Evolutionary conservation across 805 yeast species (phyloP).

Genomic region (Suhomyces tanzawaensis): DNA sequence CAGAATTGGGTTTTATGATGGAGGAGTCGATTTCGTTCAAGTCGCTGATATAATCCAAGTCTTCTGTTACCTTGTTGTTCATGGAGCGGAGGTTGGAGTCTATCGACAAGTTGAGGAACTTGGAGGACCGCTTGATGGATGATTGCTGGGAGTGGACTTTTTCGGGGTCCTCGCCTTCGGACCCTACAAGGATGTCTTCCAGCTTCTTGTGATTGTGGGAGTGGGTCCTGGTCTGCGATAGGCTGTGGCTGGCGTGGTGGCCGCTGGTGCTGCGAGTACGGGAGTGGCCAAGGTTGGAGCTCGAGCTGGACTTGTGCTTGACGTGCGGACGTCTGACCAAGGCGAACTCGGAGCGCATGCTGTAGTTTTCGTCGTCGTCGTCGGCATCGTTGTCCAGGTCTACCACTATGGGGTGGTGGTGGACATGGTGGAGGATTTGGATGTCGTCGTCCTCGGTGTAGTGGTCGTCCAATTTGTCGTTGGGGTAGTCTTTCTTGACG

Average conservation of each 20-base stretch:
- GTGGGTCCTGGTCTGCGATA: not conserved
- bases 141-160: constrained; percentile 17
- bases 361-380: constrained; percentile 8
- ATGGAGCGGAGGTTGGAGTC: constrained; percentile 22
- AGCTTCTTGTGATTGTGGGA: constrained; percentile 4
- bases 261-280: constrained; percentile 1
- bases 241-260: constrained; percentile 1
- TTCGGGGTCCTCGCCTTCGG: constrained; percentile 10
- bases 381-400: constrained; percentile 9
- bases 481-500: constrained; percentile 28
- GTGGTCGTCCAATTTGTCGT: constrained; percentile 19
- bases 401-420: no score
- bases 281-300: not conserved
- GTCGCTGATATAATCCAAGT: constrained; percentile 23
- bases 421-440: no score
- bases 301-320: not conserved
- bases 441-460: constrained; percentile 1
- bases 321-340: not conserved
- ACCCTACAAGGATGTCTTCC: constrained; percentile 3
- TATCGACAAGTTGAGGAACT: constrained; percentile 40
- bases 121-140: constrained; percentile 40
- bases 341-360: not conserved
- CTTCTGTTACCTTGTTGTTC: constrained; percentile 12
- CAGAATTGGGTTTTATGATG: constrained; percentile 9
- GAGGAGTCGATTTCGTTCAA: constrained; percentile 25